Conservation (phyloP, 148 eudicot genomes). For the Chenopodium album region DNA sequence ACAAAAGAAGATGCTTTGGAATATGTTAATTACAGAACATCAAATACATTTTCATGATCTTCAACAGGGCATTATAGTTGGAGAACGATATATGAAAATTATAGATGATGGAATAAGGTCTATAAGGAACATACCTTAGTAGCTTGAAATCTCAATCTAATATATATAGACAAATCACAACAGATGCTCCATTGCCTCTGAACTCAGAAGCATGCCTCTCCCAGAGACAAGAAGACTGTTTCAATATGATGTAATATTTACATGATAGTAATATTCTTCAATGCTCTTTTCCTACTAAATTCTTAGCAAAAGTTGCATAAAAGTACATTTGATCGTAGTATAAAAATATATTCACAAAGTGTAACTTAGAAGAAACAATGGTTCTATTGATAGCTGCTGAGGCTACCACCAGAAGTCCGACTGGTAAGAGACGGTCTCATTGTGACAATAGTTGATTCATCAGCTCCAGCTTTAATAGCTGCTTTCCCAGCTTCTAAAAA, state of each 20-base stretch:
- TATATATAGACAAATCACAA: slow-evolving; percentile 13
- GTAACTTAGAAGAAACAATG: slow-evolving; percentile 12
- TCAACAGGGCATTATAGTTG: neutral
- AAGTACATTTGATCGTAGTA: slow-evolving; percentile 14
- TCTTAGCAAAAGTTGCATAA: slow-evolving; percentile 15
- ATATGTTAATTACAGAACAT: too few relatives aligned
- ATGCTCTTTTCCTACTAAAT: slow-evolving; percentile 6
- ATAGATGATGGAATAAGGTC: neutral
- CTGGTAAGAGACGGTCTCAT: slow-evolving; percentile 93
- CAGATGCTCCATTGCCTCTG: neutral
- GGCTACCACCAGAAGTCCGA: slow-evolving; percentile 44
- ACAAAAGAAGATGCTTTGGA: neutral
- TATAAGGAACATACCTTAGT: slow-evolving; percentile 6
- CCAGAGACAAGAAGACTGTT: neutral
- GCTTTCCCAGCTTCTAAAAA: slow-evolving; percentile 90
- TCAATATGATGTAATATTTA: slow-evolving; percentile 18
- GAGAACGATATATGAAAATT: neutral
- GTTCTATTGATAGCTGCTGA: slow-evolving; percentile 32
- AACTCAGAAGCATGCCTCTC: neutral
- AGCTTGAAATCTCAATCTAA: slow-evolving; percentile 4
- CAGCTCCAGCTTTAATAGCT: slow-evolving; percentile 87
- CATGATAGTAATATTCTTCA: slow-evolving; percentile 2
- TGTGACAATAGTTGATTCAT: slow-evolving; percentile 80
- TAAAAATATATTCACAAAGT: slow-evolving; percentile 1
- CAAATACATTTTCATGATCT: too few relatives aligned